A percentile compares a stretch with the other conserved stretches of the same genome.
Conservation (phyloP, 805 yeast species). For the Yueomyces sp. region DNA sequence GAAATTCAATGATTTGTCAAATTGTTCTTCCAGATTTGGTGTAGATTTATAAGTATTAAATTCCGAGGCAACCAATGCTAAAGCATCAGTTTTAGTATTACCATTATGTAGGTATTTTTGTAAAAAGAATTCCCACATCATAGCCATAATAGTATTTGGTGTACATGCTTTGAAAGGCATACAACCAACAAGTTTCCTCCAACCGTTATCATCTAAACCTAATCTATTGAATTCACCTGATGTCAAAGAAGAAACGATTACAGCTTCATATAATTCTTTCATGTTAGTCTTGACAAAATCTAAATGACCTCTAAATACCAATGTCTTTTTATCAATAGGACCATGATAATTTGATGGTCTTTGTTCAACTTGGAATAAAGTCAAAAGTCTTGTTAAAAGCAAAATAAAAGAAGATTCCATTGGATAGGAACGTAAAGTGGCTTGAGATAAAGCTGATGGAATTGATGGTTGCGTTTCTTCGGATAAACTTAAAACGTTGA, state of each 20-base stretch:
- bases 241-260: conserved; percentile 35
- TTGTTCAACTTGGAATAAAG: conserved; percentile 35
- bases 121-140: conserved; percentile 24
- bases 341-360: conserved; percentile 47
- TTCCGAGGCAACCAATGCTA: conserved; percentile 15
- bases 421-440: conserved; percentile 29
- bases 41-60: conserved; percentile 19
- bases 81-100: conserved; percentile 20
- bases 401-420: conserved; percentile 26
- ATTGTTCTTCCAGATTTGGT: conserved; percentile 19
- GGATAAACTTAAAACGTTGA: conserved; percentile 28
- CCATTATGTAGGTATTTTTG: conserved; percentile 25
- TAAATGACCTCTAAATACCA: conserved; percentile 54
- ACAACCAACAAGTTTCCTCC: conserved; percentile 42
- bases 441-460: conserved; percentile 22
- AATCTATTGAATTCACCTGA: conserved; percentile 48
- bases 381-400: conserved; percentile 36
- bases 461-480: conserved; percentile 23
- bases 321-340: conserved; percentile 53
- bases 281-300: conserved; percentile 37
- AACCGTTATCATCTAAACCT: conserved; percentile 31
- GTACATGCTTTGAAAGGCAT: conserved; percentile 47
- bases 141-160: conserved; percentile 48
- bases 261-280: conserved; percentile 42
- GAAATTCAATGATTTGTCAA: conserved; percentile 10